These are phyloP conservation scores for Chaetoceros tenuissimus DNA, from an alignment of 108 stramenopile species.

Conservation along the genomic window DNA sequence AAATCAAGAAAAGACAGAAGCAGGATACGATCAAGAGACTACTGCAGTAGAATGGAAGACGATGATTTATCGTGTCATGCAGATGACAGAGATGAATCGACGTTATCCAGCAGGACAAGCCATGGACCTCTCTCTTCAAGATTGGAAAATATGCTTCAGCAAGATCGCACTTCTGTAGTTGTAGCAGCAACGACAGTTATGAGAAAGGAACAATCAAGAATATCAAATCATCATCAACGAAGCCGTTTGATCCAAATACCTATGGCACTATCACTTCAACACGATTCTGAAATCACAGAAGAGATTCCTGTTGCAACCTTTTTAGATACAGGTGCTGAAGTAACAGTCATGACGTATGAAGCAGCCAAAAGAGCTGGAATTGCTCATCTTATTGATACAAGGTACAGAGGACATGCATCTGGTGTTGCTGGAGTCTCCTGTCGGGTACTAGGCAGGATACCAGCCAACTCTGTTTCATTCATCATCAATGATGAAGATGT, in stretches of 20 bases:
- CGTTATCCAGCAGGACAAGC: too few species aligned
- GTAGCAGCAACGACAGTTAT: too few species aligned
- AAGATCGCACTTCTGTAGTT: too few species aligned
- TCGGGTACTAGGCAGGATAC: slow-evolving; percentile 45
- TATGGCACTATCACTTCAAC: neutral
- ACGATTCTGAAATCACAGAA: neutral
- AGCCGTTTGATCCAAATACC: neutral
- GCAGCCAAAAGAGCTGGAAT: slow-evolving; percentile 36
- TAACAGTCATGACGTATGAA: slow-evolving; percentile 44
- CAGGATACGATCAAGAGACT: too few species aligned
- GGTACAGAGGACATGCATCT: slow-evolving; percentile 52
- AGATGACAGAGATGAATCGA: too few species aligned
- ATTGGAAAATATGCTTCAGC: too few species aligned
- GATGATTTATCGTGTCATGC: too few species aligned
- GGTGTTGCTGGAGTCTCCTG: slow-evolving; percentile 41
- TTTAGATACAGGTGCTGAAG: slow-evolving; percentile 60
- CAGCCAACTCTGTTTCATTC: slow-evolving; percentile 34
- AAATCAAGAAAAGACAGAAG: too few species aligned
- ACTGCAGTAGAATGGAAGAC: too few species aligned
- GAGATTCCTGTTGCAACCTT: slow-evolving; percentile 28
- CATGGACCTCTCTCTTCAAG: too few species aligned
- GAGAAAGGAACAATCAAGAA: too few species aligned
- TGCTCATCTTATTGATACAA: slow-evolving; percentile 44
- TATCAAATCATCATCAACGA: too few species aligned
- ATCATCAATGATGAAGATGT: slow-evolving; percentile 14